phyloP scores from a whole-genome alignment of 2,329 filamentous ascomycete species.

The Paracamarosporium sp. region DNA sequence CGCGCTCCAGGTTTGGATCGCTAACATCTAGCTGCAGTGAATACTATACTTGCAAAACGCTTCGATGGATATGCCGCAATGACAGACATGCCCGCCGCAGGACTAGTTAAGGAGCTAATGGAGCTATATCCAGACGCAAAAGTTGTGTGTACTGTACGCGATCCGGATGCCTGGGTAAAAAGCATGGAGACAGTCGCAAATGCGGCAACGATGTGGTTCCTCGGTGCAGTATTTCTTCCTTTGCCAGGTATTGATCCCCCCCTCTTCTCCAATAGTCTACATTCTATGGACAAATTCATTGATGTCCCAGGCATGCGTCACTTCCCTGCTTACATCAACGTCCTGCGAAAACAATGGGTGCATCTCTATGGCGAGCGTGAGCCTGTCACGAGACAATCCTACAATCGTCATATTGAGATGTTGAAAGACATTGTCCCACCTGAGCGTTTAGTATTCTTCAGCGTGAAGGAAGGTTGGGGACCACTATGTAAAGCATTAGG shows the following conservation, averaged over 20 bases:
- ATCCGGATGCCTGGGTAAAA: slow-evolving; percentile 29
- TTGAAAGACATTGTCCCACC: slow-evolving; percentile 18
- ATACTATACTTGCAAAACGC: slow-evolving; percentile 16
- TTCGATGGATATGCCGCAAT: slow-evolving; percentile 55
- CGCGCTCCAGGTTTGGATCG: too few species aligned
- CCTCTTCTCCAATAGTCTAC: neutral
- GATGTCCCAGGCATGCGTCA: neutral
- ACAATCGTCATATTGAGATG: slow-evolving; percentile 13
- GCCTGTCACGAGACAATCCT: neutral
- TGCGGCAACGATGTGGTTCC: slow-evolving; percentile 19
- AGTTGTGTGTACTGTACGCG: slow-evolving; percentile 47
- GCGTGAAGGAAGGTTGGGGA: slow-evolving; percentile 20
- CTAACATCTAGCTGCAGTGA: neutral
- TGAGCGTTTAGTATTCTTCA: slow-evolving; percentile 16
- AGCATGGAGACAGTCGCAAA: slow-evolving; percentile 21
- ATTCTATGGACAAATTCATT: neutral
- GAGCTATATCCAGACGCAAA: slow-evolving; percentile 58
- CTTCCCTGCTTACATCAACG: slow-evolving; percentile 18
- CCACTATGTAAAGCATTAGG: slow-evolving; percentile 19
- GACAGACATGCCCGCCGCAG: slow-evolving; percentile 53
- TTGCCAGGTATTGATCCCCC: slow-evolving; percentile 22
- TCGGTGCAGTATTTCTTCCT: slow-evolving; percentile 26
- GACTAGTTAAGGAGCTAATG: slow-evolving; percentile 55
- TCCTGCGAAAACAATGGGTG: slow-evolving; percentile 14
- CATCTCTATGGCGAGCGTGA: slow-evolving; percentile 1